A percentile compares a stretch with the other conserved stretches of the same genome.
phyloP scores from a whole-genome alignment of 345 rosid species.

The Arabidopsis thaliana region TAIR10.1 NC_003076.8:17841001-17841500 shows the following conservation, averaged over 20 bases:
- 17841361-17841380: slow-evolving; percentile 32
- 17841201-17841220: slow-evolving; percentile 34
- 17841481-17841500: slow-evolving; percentile 29
- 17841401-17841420: slow-evolving; percentile 41
- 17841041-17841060: slow-evolving; percentile 34
- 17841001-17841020: slow-evolving; percentile 43
- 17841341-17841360: slow-evolving; percentile 45
- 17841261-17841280: slow-evolving; percentile 37
- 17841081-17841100: slow-evolving; percentile 21
- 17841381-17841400: slow-evolving; percentile 37
- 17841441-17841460: slow-evolving; percentile 38
- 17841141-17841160: slow-evolving; percentile 33
- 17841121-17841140: slow-evolving; percentile 26
- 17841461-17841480: slow-evolving; percentile 44
- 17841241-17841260: slow-evolving; percentile 45
- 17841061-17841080: slow-evolving; percentile 19
- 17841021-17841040: slow-evolving; percentile 43
- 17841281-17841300: slow-evolving; percentile 46
- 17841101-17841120: slow-evolving; percentile 33
- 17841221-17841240: slow-evolving; percentile 25
- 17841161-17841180: slow-evolving; percentile 35
- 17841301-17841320: slow-evolving; percentile 31
- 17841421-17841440: slow-evolving; percentile 33
- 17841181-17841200: slow-evolving; percentile 46
- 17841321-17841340: slow-evolving; percentile 28